A percentile compares a stretch with the other conserved stretches of the same genome.
These are phyloP conservation scores for Trametes pubescens DNA, from an alignment of 1,284 basidiomycete species.

Conservation along the genomic window DNA sequence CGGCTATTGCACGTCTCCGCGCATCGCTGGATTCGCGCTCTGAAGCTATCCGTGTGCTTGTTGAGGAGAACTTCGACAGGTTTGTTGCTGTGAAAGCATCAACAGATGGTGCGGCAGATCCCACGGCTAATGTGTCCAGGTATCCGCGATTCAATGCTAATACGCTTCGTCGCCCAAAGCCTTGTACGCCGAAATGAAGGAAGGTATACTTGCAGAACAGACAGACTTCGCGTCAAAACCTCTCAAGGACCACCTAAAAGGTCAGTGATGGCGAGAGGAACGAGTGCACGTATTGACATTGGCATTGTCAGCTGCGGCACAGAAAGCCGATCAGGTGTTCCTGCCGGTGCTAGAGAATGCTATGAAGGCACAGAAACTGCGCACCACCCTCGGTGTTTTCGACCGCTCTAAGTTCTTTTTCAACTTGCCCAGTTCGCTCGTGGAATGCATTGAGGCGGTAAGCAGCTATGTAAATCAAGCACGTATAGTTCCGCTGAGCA, in stretches of 20 bases:
- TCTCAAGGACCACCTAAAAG: conserved; percentile 84
- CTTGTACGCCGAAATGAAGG: conserved; percentile 92
- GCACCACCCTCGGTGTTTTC: conserved; percentile 94
- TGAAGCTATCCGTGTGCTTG: conserved; percentile 92
- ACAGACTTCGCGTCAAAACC: conserved; percentile 88
- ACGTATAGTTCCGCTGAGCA: not conserved
- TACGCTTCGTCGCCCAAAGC: conserved; percentile 52
- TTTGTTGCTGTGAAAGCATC: conserved; percentile 98
- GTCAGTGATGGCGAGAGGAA: conserved; percentile 53
- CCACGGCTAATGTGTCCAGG: too few relatives aligned
- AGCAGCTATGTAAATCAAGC: conserved; percentile 39
- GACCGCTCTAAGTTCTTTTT: conserved; percentile 99
- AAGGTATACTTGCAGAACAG: conserved; percentile 80
- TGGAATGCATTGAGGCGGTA: conserved; percentile 90
- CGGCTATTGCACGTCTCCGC: conserved; percentile 77
- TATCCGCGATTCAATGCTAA: too few relatives aligned
- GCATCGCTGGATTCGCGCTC: conserved; percentile 87
- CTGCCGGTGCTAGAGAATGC: conserved; percentile 96
- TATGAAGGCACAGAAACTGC: conserved; percentile 92
- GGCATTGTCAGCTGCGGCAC: conserved; percentile 68
- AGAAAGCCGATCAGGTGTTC: conserved; percentile 96
- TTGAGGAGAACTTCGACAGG: conserved; percentile 98
- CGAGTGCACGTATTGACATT: not conserved
- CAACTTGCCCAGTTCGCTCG: conserved; percentile 93
- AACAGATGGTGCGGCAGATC: conserved; percentile 79